Conservation (phyloP, 345 rosid species). For the Syzygium jambos region DNA sequence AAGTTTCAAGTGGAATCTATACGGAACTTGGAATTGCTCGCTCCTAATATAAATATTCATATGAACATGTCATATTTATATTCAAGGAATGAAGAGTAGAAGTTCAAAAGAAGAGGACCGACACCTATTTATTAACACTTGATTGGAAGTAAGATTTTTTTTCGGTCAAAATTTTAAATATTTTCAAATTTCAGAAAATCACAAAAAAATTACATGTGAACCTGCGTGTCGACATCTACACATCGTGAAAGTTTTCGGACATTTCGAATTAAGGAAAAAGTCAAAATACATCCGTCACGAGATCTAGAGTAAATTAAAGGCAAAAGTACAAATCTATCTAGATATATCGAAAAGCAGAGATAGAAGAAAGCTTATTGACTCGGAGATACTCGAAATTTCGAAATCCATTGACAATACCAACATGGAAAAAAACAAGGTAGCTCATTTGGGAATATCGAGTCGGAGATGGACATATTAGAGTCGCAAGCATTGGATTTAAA, state of each 20-base stretch:
- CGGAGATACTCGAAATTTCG: background rate
- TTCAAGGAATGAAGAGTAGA: no score
- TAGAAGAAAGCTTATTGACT: background rate
- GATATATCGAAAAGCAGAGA: background rate
- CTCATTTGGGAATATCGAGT: no score
- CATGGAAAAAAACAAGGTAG: background rate
- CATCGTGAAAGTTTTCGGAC: background rate
- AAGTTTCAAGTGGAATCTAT: no score
- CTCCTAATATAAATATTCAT: no score
- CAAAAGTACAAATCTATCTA: background rate
- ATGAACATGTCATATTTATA: no score
- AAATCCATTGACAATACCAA: background rate
- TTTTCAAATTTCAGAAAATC: background rate
- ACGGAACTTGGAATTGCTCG: no score
- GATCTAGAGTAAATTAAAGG: background rate
- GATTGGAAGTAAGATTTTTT: no score
- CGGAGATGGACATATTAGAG: no score
- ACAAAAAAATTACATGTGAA: background rate
- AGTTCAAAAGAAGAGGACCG: no score
- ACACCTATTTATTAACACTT: no score
- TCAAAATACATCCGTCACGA: background rate
- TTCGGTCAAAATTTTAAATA: no score
- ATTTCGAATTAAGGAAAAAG: no score
- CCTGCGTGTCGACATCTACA: background rate
- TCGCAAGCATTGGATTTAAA: background rate